Evolutionary conservation across 78 protist genomes (phyloP).

Genomic region (Dictyostelium firmibasis): DNA sequence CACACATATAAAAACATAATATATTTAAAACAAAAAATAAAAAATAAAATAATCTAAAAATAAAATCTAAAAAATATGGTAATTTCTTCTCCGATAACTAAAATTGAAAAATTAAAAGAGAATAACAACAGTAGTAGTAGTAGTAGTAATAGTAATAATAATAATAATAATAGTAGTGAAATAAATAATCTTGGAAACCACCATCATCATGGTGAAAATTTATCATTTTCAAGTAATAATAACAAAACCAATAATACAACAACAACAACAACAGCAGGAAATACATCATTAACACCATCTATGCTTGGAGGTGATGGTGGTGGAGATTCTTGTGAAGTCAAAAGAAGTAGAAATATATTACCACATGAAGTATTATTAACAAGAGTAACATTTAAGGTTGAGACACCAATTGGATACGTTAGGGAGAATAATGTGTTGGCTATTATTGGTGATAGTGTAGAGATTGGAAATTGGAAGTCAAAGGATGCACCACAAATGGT

Average conservation of each 20-base stretch:
- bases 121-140: background rate
- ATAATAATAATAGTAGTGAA: background rate
- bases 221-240: background rate
- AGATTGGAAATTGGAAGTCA: constrained; percentile 45
- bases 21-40: too few relatives aligned
- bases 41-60: background rate
- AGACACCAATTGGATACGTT: constrained; percentile 16
- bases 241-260: background rate
- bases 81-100: background rate
- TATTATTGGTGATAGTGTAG: constrained; percentile 32
- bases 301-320: background rate
- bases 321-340: background rate
- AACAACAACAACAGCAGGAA: background rate
- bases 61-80: background rate
- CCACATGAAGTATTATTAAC: constrained; percentile 38
- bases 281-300: background rate
- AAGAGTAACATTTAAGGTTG: constrained; percentile 60
- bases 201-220: background rate
- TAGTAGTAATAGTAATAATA: background rate
- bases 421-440: constrained; percentile 20
- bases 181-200: background rate
- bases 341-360: background rate
- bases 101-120: background rate
- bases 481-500: constrained; percentile 16
- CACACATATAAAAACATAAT: too few relatives aligned